Percentiles rank a stretch among this genome's conserved stretches.
Evolutionary conservation across 495 filamentous ascomycete genomes (phyloP).

Genomic region (Halenospora varia): DNA sequence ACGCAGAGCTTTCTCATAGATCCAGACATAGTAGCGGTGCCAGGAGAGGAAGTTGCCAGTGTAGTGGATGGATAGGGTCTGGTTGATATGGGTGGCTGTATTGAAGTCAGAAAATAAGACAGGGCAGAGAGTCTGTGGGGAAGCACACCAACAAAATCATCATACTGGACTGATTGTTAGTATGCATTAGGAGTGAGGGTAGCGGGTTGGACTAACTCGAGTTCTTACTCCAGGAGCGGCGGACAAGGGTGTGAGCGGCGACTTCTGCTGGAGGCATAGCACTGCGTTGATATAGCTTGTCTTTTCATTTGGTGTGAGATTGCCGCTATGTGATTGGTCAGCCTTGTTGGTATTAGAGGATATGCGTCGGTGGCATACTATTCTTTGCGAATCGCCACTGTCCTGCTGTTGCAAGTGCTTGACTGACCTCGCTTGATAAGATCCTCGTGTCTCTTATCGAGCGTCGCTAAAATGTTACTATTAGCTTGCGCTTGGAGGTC

Average conservation of each 20-base stretch:
- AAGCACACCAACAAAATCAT: no score
- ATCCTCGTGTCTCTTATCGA: no score
- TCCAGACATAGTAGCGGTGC: slow-evolving; percentile 64
- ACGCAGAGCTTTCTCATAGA: slow-evolving; percentile 62
- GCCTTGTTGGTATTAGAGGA: background rate
- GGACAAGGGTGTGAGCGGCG: slow-evolving; percentile 35
- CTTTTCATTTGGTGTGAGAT: slow-evolving; percentile 42
- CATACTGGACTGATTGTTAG: no score
- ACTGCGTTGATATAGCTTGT: slow-evolving; percentile 60
- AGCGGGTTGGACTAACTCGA: no score
- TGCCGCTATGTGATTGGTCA: slow-evolving; percentile 36
- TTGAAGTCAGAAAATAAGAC: no score
- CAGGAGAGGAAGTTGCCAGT: slow-evolving; percentile 65
- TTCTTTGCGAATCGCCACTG: slow-evolving; percentile 6
- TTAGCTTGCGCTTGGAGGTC: no score
- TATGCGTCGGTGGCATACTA: slow-evolving; percentile 3
- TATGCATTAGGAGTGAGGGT: no score
- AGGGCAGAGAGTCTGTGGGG: no score
- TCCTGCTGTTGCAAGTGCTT: background rate
- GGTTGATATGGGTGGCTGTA: slow-evolving; percentile 61
- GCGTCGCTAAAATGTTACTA: no score
- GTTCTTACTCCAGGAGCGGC: slow-evolving; percentile 31
- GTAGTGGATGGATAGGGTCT: slow-evolving; percentile 58
- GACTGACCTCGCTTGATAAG: no score
- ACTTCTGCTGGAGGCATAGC: slow-evolving; percentile 53